phyloP scores from a whole-genome alignment of 331 rosid genomes.

The Malus hybrid region DNA sequence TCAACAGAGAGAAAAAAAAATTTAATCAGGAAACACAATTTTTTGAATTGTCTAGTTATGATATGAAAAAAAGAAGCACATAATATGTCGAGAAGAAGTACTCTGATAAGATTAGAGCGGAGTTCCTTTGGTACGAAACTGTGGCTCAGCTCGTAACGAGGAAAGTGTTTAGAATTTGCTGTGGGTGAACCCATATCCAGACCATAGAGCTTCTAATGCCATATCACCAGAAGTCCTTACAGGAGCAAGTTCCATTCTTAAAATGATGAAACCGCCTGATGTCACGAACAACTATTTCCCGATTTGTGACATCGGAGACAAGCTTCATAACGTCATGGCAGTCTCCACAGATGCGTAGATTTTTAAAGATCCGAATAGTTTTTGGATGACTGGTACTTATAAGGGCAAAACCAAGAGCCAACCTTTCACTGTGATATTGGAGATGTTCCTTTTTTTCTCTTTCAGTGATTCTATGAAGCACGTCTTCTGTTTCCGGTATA shows the following conservation, averaged over 20 bases:
- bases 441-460: slow-evolving; percentile 48
- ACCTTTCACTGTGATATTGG: slow-evolving; percentile 56
- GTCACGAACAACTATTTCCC: slow-evolving; percentile 57
- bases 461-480: slow-evolving; percentile 45
- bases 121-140: neutral
- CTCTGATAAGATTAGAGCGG: neutral
- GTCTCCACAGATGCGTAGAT: slow-evolving; percentile 57
- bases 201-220: slow-evolving; percentile 3
- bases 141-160: neutral
- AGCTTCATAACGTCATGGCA: slow-evolving; percentile 65
- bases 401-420: slow-evolving; percentile 63
- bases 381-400: slow-evolving; percentile 22
- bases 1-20: neutral
- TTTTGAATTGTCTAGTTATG: neutral
- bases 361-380: slow-evolving; percentile 49
- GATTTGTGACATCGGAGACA: slow-evolving; percentile 35
- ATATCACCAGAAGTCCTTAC: slow-evolving; percentile 54
- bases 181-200: neutral
- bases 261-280: slow-evolving; percentile 55
- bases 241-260: slow-evolving; percentile 55
- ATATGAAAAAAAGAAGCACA: neutral
- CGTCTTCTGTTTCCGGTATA: slow-evolving; percentile 40
- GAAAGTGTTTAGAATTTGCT: neutral
- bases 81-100: neutral
- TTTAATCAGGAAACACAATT: neutral